Percentiles rank a stretch among this genome's conserved stretches.
These are phyloP conservation scores for Lentinula sp. DNA, from an alignment of 768 basidiomycete species.

Conservation along the genomic window DNA sequence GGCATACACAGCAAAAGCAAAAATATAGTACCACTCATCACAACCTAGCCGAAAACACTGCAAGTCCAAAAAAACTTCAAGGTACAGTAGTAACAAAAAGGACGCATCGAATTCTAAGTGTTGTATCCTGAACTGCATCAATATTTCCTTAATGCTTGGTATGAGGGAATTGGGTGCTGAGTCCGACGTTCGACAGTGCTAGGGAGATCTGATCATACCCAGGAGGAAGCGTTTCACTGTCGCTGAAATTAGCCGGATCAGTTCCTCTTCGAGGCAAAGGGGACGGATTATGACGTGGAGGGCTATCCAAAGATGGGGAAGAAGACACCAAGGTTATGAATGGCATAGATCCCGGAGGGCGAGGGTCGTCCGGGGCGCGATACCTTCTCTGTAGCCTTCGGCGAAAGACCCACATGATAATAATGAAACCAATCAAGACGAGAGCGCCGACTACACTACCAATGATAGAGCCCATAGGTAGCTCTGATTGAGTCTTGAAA, in stretches of 20 bases:
- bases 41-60: too few species aligned
- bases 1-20: too few species aligned
- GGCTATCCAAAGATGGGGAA: not conserved
- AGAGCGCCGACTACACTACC: conserved; percentile 36
- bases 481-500: not conserved
- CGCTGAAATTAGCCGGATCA: conserved; percentile 15
- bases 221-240: conserved; percentile 18
- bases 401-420: conserved; percentile 17
- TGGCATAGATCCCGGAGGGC: too few species aligned
- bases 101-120: too few species aligned
- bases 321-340: not conserved
- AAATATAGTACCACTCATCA: too few species aligned
- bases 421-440: conserved; percentile 20
- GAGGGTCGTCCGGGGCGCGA: not conserved
- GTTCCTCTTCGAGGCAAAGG: conserved; percentile 9
- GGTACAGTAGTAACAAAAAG: too few species aligned
- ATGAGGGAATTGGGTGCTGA: too few species aligned
- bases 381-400: conserved; percentile 3
- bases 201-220: conserved; percentile 22
- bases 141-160: too few species aligned
- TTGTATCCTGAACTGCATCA: too few species aligned
- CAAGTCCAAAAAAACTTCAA: too few species aligned
- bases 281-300: too few species aligned
- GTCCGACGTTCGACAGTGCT: too few species aligned
- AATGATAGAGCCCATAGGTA: conserved; percentile 26